Evolutionary conservation across 257 asterid species (phyloP).

Genomic region (Datura wrightii): DNA sequence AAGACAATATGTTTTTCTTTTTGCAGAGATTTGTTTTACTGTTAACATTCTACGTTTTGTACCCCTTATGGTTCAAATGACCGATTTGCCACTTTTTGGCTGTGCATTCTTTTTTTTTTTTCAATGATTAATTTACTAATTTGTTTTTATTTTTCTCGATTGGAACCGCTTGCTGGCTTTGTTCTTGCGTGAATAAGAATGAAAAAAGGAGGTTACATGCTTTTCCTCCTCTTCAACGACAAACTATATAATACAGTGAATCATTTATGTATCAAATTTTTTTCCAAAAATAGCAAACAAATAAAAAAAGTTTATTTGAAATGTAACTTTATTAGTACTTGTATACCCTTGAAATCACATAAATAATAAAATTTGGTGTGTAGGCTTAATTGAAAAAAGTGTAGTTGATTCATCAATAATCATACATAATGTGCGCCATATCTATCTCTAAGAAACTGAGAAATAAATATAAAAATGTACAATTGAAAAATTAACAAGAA

Average conservation of each 20-base stretch:
- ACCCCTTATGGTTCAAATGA: constrained; percentile 26
- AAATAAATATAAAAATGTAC: too few species aligned
- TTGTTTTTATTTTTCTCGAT: neutral
- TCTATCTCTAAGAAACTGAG: too few species aligned
- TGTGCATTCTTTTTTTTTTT: neutral
- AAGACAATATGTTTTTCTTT: constrained; percentile 38
- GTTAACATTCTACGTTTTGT: constrained; percentile 38
- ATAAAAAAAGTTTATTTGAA: neutral
- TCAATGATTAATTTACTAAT: too few species aligned
- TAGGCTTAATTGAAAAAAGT: too few species aligned
- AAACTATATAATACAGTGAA: neutral
- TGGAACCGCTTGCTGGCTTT: neutral
- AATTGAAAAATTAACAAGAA: too few species aligned
- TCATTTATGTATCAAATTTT: neutral
- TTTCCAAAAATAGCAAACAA: neutral
- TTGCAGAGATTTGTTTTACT: constrained; percentile 56
- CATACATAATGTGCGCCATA: too few species aligned
- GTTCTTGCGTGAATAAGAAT: constrained; percentile 15
- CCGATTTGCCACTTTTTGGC: constrained; percentile 17
- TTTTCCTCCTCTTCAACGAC: constrained; percentile 25
- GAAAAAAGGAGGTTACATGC: neutral
- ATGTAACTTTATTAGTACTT: neutral
- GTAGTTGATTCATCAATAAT: too few species aligned
- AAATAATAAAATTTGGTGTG: too few species aligned
- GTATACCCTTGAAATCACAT: neutral